phyloP scores from a whole-genome alignment of 2,329 filamentous ascomycete species.

The Venturia aucupariae region DNA sequence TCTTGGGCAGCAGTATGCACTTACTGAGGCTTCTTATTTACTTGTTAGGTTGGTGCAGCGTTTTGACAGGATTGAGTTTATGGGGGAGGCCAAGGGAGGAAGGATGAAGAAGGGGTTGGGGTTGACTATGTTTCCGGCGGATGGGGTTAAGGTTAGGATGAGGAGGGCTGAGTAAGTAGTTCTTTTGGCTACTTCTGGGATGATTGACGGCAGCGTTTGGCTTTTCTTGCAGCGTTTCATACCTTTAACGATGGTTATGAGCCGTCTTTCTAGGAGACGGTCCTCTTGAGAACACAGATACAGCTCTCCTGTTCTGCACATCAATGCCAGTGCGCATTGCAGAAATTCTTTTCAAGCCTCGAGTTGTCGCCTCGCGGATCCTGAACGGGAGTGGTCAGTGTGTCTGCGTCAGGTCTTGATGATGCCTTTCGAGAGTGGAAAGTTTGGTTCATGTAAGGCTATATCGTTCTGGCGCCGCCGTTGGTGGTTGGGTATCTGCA shows the following conservation, averaged over 20 bases:
- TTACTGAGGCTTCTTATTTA: conserved; percentile 21
- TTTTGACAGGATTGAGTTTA: conserved; percentile 18
- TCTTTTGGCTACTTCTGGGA: neutral
- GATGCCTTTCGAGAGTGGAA: neutral
- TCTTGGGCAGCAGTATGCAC: conserved; percentile 22
- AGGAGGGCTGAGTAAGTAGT: conserved; percentile 6
- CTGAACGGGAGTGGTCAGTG: no score
- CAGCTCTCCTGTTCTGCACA: neutral
- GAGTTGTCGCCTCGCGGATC: no score
- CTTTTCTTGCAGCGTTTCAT: neutral
- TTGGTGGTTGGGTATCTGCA: neutral
- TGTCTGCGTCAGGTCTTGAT: neutral
- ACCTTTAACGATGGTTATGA: neutral
- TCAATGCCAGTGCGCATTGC: neutral
- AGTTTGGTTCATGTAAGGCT: neutral
- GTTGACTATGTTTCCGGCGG: conserved; percentile 13
- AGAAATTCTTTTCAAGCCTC: no score
- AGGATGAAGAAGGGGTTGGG: conserved; percentile 14
- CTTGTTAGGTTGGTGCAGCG: conserved; percentile 21
- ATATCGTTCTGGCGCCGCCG: neutral
- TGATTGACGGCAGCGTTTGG: neutral
- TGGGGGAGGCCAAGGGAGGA: neutral
- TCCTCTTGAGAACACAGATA: neutral
- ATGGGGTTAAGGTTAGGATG: conserved; percentile 13
- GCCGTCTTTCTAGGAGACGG: neutral